These are phyloP conservation scores for Chrysoporthe austroafricana DNA, from an alignment of 2,329 filamentous ascomycete genomes.

Conservation along the genomic window DNA sequence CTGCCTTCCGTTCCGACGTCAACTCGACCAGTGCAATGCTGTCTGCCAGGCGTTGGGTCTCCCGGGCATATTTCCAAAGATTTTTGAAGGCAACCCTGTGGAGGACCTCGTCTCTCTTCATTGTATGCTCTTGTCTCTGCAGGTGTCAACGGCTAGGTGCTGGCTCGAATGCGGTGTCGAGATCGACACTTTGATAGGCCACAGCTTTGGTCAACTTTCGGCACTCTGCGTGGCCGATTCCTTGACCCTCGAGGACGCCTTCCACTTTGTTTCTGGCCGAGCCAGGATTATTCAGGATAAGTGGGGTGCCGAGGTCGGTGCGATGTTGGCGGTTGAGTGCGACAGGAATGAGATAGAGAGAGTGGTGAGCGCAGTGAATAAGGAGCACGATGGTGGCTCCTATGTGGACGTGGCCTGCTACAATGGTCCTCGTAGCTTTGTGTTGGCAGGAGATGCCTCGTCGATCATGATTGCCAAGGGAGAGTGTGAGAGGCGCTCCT, in stretches of 20 bases:
- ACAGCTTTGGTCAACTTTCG: conserved; percentile 48
- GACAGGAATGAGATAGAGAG: not conserved
- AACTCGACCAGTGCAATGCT: conserved; percentile 33
- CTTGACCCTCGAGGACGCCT: conserved; percentile 36
- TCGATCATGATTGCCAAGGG: too few species aligned
- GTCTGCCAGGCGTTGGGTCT: conserved; percentile 35
- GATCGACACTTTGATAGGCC: conserved; percentile 37
- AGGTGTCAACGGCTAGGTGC: conserved; percentile 41
- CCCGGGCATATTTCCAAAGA: conserved; percentile 37
- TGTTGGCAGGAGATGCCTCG: conserved; percentile 37
- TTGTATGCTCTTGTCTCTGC: conserved; percentile 40
- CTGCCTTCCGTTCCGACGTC: conserved; percentile 25
- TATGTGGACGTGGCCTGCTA: conserved; percentile 48
- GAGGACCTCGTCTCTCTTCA: conserved; percentile 41
- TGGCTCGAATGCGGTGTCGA: conserved; percentile 41
- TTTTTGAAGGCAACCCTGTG: conserved; percentile 36
- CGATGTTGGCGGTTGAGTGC: conserved; percentile 43
- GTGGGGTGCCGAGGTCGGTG: conserved; percentile 43
- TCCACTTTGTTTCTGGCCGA: conserved; percentile 37
- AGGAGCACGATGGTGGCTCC: not conserved
- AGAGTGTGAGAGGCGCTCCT: too few species aligned
- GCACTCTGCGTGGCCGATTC: conserved; percentile 42
- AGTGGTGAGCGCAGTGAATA: not conserved
- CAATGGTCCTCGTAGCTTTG: conserved; percentile 48
- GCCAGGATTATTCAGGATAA: conserved; percentile 37